Percentiles rank a stretch among this genome's conserved stretches.
Conservation (phyloP, 164 flowering plant genomes). For the Tinospora cordifolia region DNA sequence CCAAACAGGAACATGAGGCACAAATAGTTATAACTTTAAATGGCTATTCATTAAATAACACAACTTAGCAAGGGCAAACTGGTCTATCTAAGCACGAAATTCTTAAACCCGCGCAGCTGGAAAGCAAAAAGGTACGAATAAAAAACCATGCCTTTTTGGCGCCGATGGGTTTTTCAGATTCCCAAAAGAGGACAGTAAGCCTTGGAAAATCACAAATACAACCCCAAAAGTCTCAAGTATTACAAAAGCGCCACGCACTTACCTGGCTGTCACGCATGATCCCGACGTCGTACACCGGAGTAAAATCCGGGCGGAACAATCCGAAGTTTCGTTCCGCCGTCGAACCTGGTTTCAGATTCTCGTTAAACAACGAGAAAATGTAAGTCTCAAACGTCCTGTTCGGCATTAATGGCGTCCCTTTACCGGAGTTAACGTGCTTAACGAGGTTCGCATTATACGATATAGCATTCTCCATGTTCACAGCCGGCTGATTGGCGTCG, state of each 20-base stretch:
- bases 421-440: conserved; percentile 47
- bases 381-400: conserved; percentile 42
- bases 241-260: conserved; percentile 1
- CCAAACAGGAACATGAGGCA: too few relatives aligned
- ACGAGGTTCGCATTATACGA: conserved; percentile 45
- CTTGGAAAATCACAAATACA: background rate
- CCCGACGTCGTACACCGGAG: conserved; percentile 77
- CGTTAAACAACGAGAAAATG: conserved; percentile 72
- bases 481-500: conserved; percentile 40
- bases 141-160: background rate
- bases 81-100: background rate
- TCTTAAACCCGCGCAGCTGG: background rate
- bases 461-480: conserved; percentile 38
- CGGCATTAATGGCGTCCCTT: conserved; percentile 64
- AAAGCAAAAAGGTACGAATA: background rate
- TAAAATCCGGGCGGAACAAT: conserved; percentile 61
- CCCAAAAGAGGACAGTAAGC: background rate
- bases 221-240: background rate
- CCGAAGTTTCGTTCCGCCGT: conserved; percentile 76
- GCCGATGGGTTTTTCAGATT: background rate
- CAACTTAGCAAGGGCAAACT: background rate
- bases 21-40: background rate
- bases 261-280: conserved; percentile 37
- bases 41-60: too few relatives aligned
- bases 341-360: conserved; percentile 62